A percentile compares a stretch with the other conserved stretches of the same genome.
These are phyloP conservation scores for Aquilaria yunnanensis DNA, from an alignment of 345 rosid species.

Conservation along the genomic window DNA sequence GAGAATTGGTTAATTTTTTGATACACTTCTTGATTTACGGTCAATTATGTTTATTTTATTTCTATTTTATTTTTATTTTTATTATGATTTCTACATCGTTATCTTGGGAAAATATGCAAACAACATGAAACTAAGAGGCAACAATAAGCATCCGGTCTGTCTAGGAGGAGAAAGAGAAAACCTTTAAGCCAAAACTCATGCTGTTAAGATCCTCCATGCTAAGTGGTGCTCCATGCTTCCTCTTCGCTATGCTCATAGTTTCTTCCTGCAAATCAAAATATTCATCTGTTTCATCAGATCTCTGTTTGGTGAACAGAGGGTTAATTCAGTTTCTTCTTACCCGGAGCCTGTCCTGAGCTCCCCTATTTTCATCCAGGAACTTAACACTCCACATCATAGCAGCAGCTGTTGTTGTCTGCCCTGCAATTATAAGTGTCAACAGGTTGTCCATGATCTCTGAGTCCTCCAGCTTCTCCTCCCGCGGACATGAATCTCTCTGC, in stretches of 20 bases:
- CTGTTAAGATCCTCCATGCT: constrained; percentile 40
- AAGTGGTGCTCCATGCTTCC: constrained; percentile 24
- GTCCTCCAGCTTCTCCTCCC: constrained; percentile 41
- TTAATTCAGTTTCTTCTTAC: constrained; percentile 18
- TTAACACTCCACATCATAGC: constrained; percentile 66
- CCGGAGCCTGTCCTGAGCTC: constrained; percentile 40
- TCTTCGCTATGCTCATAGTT: constrained; percentile 26
- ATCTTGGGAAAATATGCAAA: too few species aligned
- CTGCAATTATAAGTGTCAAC: constrained; percentile 48
- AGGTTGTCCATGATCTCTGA: constrained; percentile 50
- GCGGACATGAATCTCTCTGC: constrained; percentile 33
- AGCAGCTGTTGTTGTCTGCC: constrained; percentile 57
- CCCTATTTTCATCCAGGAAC: constrained; percentile 37
- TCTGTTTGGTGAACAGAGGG: too few species aligned
- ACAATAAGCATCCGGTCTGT: too few species aligned
- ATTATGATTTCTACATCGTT: too few species aligned
- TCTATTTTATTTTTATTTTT: too few species aligned
- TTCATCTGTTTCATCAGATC: too few species aligned
- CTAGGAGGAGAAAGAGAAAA: background rate
- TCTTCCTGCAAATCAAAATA: constrained; percentile 35
- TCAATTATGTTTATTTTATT: too few species aligned
- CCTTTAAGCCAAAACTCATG: constrained; percentile 54
- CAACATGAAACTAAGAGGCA: too few species aligned
- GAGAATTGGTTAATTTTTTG: too few species aligned
- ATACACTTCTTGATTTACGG: too few species aligned